Evolutionary conservation across 768 basidiomycete species (phyloP), one percentile per base, ranked within the genome.

Genomic region (Tricholoma sp.): DNA sequence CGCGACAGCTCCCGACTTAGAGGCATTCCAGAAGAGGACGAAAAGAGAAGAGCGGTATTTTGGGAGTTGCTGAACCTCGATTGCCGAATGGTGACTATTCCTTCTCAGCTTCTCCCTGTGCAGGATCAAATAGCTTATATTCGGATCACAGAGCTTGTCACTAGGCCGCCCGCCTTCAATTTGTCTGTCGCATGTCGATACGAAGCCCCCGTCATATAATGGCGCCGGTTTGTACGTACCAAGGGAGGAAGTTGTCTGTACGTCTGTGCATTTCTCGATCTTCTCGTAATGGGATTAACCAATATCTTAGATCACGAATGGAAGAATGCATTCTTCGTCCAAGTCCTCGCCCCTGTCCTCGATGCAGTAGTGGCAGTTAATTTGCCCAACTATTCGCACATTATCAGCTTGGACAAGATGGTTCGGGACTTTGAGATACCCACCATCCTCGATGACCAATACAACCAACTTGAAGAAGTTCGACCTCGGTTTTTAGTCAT

Each of bases 61-160:
- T 89, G 88, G 88, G 86, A 88, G 68, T 73, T 89, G 61, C 75
- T 88, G 54, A 84, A 85, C 66, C 72, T 88, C 68, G 88, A 89
- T 63, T 84, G 85, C 57, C 76, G 86, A 43, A 85, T 88, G 79
- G 75, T 86, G 61, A 39, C 47, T 29, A 8, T 9, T 19, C n/a
- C 24, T 1, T 18, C n/a, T 45, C 54, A 58, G 54, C 22, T 34
- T 62, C 32, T 21, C 9, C 3, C 10, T 57, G 53, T 32, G 18
- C n/a, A 56, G 4, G 27, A 5, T 34, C 34, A 27, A 21, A 31
- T 46, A 31, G 21, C 12, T 50, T 9, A 43, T 34, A 12, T 16
- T 46, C 9, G 57, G n/a, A 31, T 50, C 47, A 39, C 61, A 89
- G 87, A 83, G 83, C 55, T 73, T 89, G 31, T 86, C 85, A 55